phyloP scores from a whole-genome alignment of 2,329 filamentous ascomycete species.

The Trichoderma sp. region DNA sequence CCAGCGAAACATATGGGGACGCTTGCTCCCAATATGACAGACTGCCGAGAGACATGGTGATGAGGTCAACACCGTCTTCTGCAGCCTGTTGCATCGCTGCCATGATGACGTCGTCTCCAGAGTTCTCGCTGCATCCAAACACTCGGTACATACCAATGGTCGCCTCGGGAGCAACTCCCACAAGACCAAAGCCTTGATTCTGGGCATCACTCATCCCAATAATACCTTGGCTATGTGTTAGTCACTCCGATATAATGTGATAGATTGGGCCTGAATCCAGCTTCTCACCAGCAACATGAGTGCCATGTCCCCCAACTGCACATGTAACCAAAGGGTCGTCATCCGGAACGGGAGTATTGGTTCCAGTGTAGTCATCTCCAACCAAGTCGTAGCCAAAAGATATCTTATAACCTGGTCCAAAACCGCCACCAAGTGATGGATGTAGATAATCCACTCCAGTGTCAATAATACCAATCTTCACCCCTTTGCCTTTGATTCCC shows the following conservation, averaged over 20 bases:
- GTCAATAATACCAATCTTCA: background rate
- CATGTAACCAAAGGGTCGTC: background rate
- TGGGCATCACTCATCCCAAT: background rate
- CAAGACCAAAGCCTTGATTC: background rate
- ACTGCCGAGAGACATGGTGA: background rate
- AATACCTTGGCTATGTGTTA: background rate
- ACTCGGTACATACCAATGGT: background rate
- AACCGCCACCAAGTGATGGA: background rate
- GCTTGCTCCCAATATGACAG: background rate
- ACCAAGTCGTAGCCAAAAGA: background rate
- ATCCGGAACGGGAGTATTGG: background rate
- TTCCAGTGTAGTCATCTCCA: background rate
- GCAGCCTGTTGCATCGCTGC: background rate
- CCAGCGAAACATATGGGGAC: background rate
- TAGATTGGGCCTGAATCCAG: background rate
- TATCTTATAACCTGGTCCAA: background rate
- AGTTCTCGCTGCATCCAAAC: background rate
- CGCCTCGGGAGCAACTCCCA: background rate
- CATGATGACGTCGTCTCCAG: background rate
- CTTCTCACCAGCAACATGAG: background rate
- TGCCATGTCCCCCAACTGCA: background rate
- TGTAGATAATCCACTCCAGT: background rate
- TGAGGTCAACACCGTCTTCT: background rate
- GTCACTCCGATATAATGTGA: background rate
- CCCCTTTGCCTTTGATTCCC: too few species aligned